Evolutionary conservation across 169 alveolate species (phyloP).

Genomic region (Cryptosporidium meleagridis): DNA sequence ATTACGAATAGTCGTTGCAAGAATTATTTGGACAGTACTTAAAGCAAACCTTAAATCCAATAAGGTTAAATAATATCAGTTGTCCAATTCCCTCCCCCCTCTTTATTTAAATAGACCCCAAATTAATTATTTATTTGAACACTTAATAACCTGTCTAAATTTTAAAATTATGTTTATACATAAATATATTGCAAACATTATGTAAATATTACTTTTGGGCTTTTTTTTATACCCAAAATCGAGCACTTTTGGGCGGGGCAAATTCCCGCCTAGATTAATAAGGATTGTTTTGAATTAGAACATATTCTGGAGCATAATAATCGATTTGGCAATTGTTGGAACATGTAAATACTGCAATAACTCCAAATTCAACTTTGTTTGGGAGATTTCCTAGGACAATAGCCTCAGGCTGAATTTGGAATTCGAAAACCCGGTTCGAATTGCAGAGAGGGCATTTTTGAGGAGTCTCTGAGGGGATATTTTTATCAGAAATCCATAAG

Average conservation of each 20-base stretch:
- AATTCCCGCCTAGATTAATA: slow-evolving; percentile 21
- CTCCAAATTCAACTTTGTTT: slow-evolving; percentile 28
- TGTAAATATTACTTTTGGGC: neutral
- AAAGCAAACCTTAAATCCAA: neutral
- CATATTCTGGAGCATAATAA: slow-evolving; percentile 42
- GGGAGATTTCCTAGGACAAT: slow-evolving; percentile 53
- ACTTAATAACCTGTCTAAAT: slow-evolving; percentile 13
- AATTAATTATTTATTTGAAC: neutral
- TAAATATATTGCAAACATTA: neutral
- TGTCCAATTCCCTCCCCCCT: neutral
- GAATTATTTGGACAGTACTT: neutral
- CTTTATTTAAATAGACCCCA: neutral
- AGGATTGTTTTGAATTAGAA: slow-evolving; percentile 54
- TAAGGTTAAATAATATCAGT: neutral
- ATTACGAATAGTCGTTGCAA: neutral
- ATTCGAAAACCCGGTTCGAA: slow-evolving; percentile 42
- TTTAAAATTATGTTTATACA: neutral
- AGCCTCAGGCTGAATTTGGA: slow-evolving; percentile 62
- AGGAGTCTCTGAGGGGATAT: neutral
- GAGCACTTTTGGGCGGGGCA: slow-evolving; percentile 27
- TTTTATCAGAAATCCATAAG: slow-evolving; percentile 56
- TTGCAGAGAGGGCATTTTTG: slow-evolving; percentile 37
- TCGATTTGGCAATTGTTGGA: slow-evolving; percentile 25
- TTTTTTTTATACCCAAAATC: slow-evolving; percentile 24
- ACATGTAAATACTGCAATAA: slow-evolving; percentile 50